These are phyloP conservation scores for Penicillium turbatum DNA, from an alignment of 495 filamentous ascomycete species.

Conservation along the genomic window DNA sequence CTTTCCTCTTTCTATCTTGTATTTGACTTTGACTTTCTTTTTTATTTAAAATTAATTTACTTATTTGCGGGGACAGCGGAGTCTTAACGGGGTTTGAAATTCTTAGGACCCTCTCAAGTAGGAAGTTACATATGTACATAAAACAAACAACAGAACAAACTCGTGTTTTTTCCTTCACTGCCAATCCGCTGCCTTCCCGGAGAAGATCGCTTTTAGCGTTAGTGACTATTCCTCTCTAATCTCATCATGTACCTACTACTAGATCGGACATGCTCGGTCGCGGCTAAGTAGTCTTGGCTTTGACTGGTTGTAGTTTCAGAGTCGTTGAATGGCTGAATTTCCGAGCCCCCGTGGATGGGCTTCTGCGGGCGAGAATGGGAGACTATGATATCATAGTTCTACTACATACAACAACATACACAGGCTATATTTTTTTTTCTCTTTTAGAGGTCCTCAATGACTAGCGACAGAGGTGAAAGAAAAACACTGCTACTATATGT, in stretches of 20 bases:
- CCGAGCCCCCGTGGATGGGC: constrained; percentile 3
- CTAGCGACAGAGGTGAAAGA: too few relatives aligned
- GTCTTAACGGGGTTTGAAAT: constrained; percentile 11
- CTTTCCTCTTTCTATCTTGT: too few relatives aligned
- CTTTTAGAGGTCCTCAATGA: too few relatives aligned
- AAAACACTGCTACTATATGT: too few relatives aligned
- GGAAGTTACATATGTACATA: too few relatives aligned
- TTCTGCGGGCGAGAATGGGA: neutral
- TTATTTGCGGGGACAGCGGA: constrained; percentile 11
- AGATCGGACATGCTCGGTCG: constrained; percentile 19
- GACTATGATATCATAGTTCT: constrained; percentile 12
- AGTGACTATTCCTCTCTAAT: neutral
- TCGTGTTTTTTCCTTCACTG: neutral
- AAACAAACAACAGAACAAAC: too few relatives aligned
- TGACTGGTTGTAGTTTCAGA: neutral
- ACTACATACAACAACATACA: too few relatives aligned
- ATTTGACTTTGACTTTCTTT: constrained; percentile 1
- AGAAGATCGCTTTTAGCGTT: constrained; percentile 11
- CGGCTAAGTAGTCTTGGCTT: constrained; percentile 10
- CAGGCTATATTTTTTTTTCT: too few relatives aligned
- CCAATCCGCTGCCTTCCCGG: neutral
- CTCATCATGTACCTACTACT: neutral
- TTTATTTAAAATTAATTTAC: too few relatives aligned
- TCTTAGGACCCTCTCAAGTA: too few relatives aligned
- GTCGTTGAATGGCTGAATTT: constrained; percentile 8